These are phyloP conservation scores for Fusarium transvaalense DNA, from an alignment of 2,329 filamentous ascomycete species.

Conservation along the genomic window DNA sequence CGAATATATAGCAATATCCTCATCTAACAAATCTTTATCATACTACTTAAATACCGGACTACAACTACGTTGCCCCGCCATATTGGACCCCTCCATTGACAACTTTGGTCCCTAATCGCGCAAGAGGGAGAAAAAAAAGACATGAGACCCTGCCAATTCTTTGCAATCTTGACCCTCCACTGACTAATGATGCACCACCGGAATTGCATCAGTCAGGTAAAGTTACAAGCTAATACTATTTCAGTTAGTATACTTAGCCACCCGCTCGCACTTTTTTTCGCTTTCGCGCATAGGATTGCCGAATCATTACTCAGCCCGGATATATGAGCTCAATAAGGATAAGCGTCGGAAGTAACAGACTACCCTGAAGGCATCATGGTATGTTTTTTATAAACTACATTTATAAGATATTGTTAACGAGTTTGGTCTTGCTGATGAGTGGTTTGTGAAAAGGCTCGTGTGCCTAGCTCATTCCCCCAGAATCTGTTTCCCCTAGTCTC, in stretches of 20 bases:
- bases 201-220: conserved; percentile 22
- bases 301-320: conserved; percentile 8
- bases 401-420: not conserved
- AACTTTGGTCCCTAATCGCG: not conserved
- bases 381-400: not conserved
- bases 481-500: not conserved
- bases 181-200: conserved; percentile 28
- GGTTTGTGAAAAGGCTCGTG: too few relatives aligned
- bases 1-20: conserved; percentile 34
- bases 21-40: not conserved
- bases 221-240: not conserved
- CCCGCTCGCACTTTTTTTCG: not conserved
- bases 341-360: not conserved
- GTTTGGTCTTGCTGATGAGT: too few relatives aligned
- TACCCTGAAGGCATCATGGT: conserved; percentile 9
- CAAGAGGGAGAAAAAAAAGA: conserved; percentile 6
- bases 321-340: not conserved
- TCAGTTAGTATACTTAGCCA: conserved; percentile 8
- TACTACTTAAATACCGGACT: not conserved
- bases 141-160: conserved; percentile 19
- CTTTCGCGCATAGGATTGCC: conserved; percentile 4
- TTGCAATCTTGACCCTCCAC: conserved; percentile 23
- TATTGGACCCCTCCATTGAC: conserved; percentile 8
- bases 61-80: conserved; percentile 22
- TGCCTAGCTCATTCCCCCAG: too few relatives aligned